phyloP scores from a whole-genome alignment of 2,329 filamentous ascomycete species.

The Scolecobasidium constrictum region DNA sequence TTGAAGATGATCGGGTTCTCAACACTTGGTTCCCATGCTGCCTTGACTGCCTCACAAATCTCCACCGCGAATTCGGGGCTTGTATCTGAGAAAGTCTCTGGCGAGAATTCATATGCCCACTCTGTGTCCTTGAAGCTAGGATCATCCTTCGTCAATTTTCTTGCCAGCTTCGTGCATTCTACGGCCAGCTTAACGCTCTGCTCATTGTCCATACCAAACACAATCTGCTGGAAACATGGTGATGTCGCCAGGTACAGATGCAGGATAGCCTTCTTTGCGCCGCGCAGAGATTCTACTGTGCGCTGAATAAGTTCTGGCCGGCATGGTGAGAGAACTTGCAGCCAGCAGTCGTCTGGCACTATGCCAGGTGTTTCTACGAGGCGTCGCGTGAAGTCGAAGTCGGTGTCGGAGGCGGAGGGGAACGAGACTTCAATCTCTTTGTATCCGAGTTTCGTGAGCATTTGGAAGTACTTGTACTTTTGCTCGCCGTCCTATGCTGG shows the following conservation, averaged over 20 bases:
- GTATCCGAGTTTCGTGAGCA: slow-evolving; percentile 85
- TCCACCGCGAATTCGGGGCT: slow-evolving; percentile 70
- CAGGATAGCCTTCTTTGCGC: slow-evolving; percentile 85
- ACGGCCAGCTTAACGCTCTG: slow-evolving; percentile 74
- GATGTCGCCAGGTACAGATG: slow-evolving; percentile 95
- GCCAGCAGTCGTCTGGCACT: slow-evolving; percentile 78
- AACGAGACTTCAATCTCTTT: slow-evolving; percentile 98
- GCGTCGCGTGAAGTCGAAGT: slow-evolving; percentile 88
- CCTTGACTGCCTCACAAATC: slow-evolving; percentile 88
- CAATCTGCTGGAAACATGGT: slow-evolving; percentile 84
- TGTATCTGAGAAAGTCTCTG: slow-evolving; percentile 85
- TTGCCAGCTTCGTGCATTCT: slow-evolving; percentile 73
- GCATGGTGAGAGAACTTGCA: slow-evolving; percentile 88
- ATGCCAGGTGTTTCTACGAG: slow-evolving; percentile 75
- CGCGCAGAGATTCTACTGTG: slow-evolving; percentile 80
- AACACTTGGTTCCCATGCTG: slow-evolving; percentile 73
- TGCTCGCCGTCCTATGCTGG: slow-evolving; percentile 68
- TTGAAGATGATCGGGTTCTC: slow-evolving; percentile 91
- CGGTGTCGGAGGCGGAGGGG: slow-evolving; percentile 85
- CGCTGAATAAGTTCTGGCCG: slow-evolving; percentile 80
- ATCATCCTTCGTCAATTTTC: slow-evolving; percentile 79
- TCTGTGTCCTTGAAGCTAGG: slow-evolving; percentile 41
- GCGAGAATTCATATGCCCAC: slow-evolving; percentile 76
- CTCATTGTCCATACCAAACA: slow-evolving; percentile 79
- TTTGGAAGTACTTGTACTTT: slow-evolving; percentile 91